Evolutionary conservation across 495 filamentous ascomycete species (phyloP).

Genomic region (Hypoxylon perforatum): DNA sequence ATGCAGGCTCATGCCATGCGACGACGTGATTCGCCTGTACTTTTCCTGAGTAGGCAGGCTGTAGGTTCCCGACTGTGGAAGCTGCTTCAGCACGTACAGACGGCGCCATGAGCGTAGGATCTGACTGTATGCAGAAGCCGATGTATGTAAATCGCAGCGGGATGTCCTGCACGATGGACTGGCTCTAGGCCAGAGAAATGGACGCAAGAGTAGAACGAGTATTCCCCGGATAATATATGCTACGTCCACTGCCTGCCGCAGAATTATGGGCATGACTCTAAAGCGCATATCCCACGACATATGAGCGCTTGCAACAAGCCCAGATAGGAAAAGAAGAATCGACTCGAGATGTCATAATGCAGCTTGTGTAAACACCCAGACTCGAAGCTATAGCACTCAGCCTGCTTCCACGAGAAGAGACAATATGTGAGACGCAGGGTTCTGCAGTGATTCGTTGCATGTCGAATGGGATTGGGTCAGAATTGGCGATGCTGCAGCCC

Average conservation of each 20-base stretch:
- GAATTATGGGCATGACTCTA: conserved; percentile 21
- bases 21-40: conserved; percentile 24
- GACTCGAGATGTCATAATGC: conserved; percentile 13
- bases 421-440: conserved; percentile 21
- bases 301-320: conserved; percentile 15
- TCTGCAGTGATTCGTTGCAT: conserved; percentile 42
- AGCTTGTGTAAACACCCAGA: conserved; percentile 1
- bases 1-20: conserved; percentile 18
- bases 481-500: conserved; percentile 39
- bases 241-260: conserved; percentile 8
- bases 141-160: conserved; percentile 15
- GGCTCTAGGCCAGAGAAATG: conserved; percentile 6
- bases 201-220: conserved; percentile 20
- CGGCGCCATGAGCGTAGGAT: conserved; percentile 23
- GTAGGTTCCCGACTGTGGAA: conserved; percentile 34
- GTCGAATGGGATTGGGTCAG: conserved; percentile 37
- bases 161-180: conserved; percentile 9
- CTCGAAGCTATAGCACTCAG: conserved; percentile 9
- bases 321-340: conserved; percentile 20
- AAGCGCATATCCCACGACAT: conserved; percentile 15
- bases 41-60: conserved; percentile 14
- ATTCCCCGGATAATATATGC: conserved; percentile 33
- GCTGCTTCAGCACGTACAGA: conserved; percentile 23
- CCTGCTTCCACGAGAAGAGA: conserved; percentile 13
- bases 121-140: conserved; percentile 27